Base-by-base conservation (phyloP, 257 asterid genomes). In the Capsicum baccatum region DNA sequence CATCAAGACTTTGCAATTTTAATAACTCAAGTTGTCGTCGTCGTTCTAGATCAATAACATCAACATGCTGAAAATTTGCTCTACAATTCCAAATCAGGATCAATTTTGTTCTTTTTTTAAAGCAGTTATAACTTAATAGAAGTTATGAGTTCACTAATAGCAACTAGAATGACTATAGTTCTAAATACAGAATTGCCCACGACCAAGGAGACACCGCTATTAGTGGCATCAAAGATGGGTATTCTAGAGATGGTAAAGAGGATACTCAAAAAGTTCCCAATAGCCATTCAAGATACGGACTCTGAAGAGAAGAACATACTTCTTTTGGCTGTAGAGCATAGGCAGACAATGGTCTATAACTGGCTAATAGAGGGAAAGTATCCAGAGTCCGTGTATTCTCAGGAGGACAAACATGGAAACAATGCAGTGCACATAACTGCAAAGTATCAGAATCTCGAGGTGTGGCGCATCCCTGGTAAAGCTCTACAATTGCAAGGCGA, bases 401-500 rank as follows among this genome's bases (percentile, higher is more conserved):
- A 87, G 16, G 70, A 89, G 56, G 94, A 92, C 67, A 42, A 62
- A 7, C 37, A 89, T 7, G 91, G 91, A 58, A 92, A 92, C 71
- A 86, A 82, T 60, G 91, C 91, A 54, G 50, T 89, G 13, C 97
- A 91, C 80, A 88, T 91, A 8, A 89, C 94, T 16, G 97, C 93
- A 7, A 83, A 9, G 86, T 70, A 86, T 15, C 88, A 83, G 10
- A 66, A 84, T 0, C 37, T 8, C 48, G 83, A 73, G n/a, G 92
- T 93, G 2, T 90, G 93, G 93, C 89, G 70, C 14, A 91, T 92
- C 83, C 91, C 94, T 6, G 94, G 97, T 37, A 86, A 91, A 47
- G 94, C 94, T 39, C 35, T 91, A 73, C 94, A 91, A 84, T 87
- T 91, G 94, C 93, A 91, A 19, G 89, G 93, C 87, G 93, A 92